Percentiles rank a stretch among this genome's conserved stretches.
phyloP scores from a whole-genome alignment of 208 protist species.

The Crithidia brevicula region DNA sequence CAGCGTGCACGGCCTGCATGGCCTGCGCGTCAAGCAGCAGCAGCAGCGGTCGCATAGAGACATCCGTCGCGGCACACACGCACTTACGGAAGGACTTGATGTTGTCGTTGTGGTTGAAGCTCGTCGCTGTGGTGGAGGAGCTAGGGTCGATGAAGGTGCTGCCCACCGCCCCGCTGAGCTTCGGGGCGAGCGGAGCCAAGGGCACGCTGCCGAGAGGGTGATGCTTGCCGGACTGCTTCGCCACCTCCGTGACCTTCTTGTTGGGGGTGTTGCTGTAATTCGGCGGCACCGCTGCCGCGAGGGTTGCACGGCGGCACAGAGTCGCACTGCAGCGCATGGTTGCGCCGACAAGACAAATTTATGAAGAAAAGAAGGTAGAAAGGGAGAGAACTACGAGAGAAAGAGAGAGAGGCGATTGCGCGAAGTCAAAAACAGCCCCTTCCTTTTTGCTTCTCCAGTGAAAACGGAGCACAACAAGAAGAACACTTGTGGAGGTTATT shows the following conservation, averaged over 20 bases:
- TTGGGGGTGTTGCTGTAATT: slow-evolving; percentile 56
- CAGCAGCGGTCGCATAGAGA: slow-evolving; percentile 68
- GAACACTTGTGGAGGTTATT: no score
- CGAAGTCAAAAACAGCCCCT: background rate
- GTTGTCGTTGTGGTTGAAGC: slow-evolving; percentile 58
- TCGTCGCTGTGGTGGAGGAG: slow-evolving; percentile 36
- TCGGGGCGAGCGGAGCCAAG: background rate
- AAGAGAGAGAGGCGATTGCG: background rate
- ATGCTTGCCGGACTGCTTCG: background rate
- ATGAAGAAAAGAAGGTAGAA: slow-evolving; percentile 4
- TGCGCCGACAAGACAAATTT: background rate
- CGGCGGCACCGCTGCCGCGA: slow-evolving; percentile 32
- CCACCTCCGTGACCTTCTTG: slow-evolving; percentile 18
- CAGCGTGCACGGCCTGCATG: background rate
- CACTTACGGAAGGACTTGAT: slow-evolving; percentile 69
- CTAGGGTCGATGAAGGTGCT: slow-evolving; percentile 72
- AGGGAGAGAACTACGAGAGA: slow-evolving; percentile 2
- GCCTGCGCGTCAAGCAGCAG: slow-evolving; percentile 29
- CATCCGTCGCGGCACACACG: slow-evolving; percentile 63
- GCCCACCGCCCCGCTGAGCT: slow-evolving; percentile 40
- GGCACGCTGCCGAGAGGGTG: background rate
- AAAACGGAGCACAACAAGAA: no score
- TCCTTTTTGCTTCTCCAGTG: no score
- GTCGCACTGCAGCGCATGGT: slow-evolving; percentile 21
- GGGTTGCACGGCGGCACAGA: slow-evolving; percentile 5